Conservation (phyloP, 1,139 yeast genomes). For the Zygosaccharomyces pseudobailii region DNA sequence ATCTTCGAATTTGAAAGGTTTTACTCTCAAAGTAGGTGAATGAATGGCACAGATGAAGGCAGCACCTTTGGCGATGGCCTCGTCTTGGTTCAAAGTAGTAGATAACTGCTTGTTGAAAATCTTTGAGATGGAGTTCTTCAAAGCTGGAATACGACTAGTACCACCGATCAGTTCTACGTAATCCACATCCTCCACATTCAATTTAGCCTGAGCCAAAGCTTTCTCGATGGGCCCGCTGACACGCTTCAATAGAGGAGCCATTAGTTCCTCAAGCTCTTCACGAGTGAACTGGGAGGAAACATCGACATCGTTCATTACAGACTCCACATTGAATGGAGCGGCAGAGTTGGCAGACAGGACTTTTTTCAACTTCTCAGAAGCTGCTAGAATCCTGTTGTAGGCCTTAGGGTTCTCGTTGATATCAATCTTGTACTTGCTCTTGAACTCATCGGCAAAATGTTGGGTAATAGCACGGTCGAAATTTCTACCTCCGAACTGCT, state of each 20-base stretch:
- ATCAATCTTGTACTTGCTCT: constrained; percentile 88
- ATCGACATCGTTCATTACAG: constrained; percentile 95
- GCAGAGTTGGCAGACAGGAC: constrained; percentile 91
- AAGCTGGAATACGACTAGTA: constrained; percentile 92
- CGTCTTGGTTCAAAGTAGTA: constrained; percentile 97
- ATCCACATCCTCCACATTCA: constrained; percentile 71
- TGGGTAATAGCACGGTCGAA: constrained; percentile 90
- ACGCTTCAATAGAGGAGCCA: constrained; percentile 74
- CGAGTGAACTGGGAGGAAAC: constrained; percentile 86
- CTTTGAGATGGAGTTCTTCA: constrained; percentile 75
- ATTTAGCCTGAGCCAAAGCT: constrained; percentile 78
- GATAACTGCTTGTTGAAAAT: constrained; percentile 85
- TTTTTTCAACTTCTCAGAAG: constrained; percentile 92
- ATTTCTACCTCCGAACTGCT: constrained; percentile 98
- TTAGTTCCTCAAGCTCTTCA: constrained; percentile 87
- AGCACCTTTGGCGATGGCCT: constrained; percentile 98
- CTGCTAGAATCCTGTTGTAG: constrained; percentile 83
- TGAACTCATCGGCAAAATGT: constrained; percentile 91
- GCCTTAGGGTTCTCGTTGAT: constrained; percentile 90
- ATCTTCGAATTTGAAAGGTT: constrained; percentile 98
- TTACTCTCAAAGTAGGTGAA: constrained; percentile 97
- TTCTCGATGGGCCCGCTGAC: constrained; percentile 70
- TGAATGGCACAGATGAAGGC: constrained; percentile 99
- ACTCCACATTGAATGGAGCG: constrained; percentile 94
- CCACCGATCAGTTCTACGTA: constrained; percentile 97